phyloP scores from a whole-genome alignment of 2,329 filamentous ascomycete species.

The Claviceps citrina region DNA sequence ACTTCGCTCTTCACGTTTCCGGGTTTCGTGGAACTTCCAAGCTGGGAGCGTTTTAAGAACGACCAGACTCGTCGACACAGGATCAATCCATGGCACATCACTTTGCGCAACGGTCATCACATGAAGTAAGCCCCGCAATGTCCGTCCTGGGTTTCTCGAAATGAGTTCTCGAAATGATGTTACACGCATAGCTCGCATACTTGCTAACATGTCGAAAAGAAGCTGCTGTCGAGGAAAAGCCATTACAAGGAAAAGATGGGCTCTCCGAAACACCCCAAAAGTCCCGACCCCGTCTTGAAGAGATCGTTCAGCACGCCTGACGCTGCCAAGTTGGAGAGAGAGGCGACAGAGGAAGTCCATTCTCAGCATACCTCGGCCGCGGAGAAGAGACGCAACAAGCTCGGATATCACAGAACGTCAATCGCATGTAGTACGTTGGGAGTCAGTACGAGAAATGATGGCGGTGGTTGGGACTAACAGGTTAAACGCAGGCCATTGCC shows the following conservation, averaged over 20 bases:
- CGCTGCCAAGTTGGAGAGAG: conserved; percentile 26
- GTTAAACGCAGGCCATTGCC: conserved; percentile 59
- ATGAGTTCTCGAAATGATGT: too few relatives aligned
- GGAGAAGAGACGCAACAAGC: conserved; percentile 62
- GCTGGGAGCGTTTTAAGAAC: neutral
- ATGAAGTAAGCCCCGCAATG: conserved; percentile 3
- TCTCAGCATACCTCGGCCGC: conserved; percentile 19
- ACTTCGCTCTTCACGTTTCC: neutral
- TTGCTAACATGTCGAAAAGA: conserved; percentile 1
- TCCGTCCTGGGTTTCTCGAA: neutral
- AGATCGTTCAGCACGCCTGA: conserved; percentile 36
- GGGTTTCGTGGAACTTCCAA: neutral
- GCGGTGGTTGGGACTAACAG: neutral
- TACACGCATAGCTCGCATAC: neutral
- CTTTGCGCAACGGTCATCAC: conserved; percentile 1
- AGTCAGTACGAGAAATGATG: neutral
- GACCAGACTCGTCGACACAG: neutral
- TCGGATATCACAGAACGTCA: conserved; percentile 88
- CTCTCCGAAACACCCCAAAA: conserved; percentile 15
- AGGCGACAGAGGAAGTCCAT: conserved; percentile 14
- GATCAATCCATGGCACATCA: conserved; percentile 4
- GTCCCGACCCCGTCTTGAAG: conserved; percentile 24
- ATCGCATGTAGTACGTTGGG: conserved; percentile 77
- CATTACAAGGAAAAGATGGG: conserved; percentile 2
- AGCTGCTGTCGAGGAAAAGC: neutral